Evolutionary conservation across 2,329 filamentous ascomycete species (phyloP), one percentile per base, ranked within the genome.

Genomic region (Colletotrichum liaoningense): DNA sequence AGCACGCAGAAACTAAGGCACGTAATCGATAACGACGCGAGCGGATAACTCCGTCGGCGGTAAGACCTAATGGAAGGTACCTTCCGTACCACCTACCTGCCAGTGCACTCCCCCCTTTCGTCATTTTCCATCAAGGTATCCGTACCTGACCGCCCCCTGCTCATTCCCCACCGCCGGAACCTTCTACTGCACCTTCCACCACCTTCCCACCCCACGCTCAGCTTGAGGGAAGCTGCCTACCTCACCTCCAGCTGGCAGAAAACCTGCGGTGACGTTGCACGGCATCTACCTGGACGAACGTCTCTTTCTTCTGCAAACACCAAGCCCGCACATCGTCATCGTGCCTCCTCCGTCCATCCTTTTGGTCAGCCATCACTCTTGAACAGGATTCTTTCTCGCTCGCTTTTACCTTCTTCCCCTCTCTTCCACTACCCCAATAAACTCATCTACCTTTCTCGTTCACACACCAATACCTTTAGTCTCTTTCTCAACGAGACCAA

Each of bases 141-240:
- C 24, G 16, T 8, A 12, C 30, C n/a, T 11, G 5, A 11, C 8
- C 14, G 33, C 28, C 35, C 64, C 22, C 65, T 26, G 6, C 26
- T 59, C 12, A 28, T 52, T 52, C 65, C 69, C 67, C 70, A 62
- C 70, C 35, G 66, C 57, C 54, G 70, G 70, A 73, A 70, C 55
- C 59, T 65, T 65, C 58, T 49, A 69, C 58, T 63, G 58, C 28
- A 63, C 54, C 67, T 70, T 66, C 67, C 67, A 74, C 38, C 6
- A 42, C 38, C 38, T 42, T 49, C 42, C 42, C 42, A 49, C 68
- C 72, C 71, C 68, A 57, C 72, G 66, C 59, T 38, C 65, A 62
- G 35, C 33, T 35, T 49, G 7, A 58, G 16, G 56, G 22, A 26
- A 56, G 26, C n/a, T 22, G 4, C 26, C 57, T n/a, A 26, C 38